Evolutionary conservation across 345 rosid genomes (phyloP).

Genomic region (Salix viminalis): DNA sequence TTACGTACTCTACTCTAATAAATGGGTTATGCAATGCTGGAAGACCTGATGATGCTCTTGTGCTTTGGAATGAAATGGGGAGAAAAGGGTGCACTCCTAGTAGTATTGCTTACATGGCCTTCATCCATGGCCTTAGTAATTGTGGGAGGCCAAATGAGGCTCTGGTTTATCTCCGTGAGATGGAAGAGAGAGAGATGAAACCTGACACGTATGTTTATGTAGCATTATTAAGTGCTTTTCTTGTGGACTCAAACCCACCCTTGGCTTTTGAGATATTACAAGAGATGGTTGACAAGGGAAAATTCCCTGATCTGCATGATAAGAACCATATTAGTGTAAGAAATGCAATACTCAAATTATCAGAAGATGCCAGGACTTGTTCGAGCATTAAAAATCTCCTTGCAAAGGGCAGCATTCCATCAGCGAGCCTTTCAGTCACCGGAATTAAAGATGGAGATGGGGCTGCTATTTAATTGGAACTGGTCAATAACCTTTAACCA

Average conservation of each 20-base stretch:
- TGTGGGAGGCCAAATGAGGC: slow-evolving; percentile 60
- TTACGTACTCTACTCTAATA: slow-evolving; percentile 65
- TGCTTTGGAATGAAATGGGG: slow-evolving; percentile 68
- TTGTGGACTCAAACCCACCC: slow-evolving; percentile 38
- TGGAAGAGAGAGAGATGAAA: slow-evolving; percentile 59
- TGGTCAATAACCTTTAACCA: background rate
- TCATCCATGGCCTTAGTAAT: slow-evolving; percentile 74
- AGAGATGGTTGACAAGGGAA: slow-evolving; percentile 54
- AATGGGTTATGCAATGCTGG: slow-evolving; percentile 63
- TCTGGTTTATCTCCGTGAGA: slow-evolving; percentile 49
- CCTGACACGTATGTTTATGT: slow-evolving; percentile 61
- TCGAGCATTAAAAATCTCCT: slow-evolving; percentile 43
- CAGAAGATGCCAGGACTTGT: slow-evolving; percentile 49
- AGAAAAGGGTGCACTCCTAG: slow-evolving; percentile 47
- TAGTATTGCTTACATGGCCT: slow-evolving; percentile 58
- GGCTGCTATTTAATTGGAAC: slow-evolving; percentile 3
- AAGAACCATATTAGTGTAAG: slow-evolving; percentile 39
- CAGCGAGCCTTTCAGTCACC: slow-evolving; percentile 13
- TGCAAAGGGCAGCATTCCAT: slow-evolving; percentile 39
- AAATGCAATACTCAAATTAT: slow-evolving; percentile 50
- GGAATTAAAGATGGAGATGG: slow-evolving; percentile 18
- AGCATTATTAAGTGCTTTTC: slow-evolving; percentile 44
- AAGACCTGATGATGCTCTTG: slow-evolving; percentile 69
- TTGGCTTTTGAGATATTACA: slow-evolving; percentile 52
- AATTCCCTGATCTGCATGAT: slow-evolving; percentile 43